Conservation (phyloP, 495 filamentous ascomycete species). For the Hyaloscypha bicolor region DNA sequence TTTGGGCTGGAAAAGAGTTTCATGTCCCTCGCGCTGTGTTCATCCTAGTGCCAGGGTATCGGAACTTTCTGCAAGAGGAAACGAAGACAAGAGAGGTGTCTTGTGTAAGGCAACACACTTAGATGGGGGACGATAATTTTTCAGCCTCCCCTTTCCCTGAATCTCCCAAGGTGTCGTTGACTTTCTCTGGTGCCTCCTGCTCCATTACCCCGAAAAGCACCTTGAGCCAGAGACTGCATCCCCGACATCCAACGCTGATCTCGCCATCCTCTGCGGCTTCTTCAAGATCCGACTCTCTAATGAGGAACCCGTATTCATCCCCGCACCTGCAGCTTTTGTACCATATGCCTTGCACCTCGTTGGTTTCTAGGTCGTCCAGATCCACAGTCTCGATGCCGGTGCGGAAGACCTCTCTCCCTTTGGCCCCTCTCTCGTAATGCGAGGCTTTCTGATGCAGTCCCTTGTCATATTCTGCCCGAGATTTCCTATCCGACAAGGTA, state of each 20-base stretch:
- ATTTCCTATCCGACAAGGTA: conserved; percentile 60
- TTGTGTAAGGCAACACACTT: neutral
- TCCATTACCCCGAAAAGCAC: conserved; percentile 70
- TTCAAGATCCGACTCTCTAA: conserved; percentile 73
- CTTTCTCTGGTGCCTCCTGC: conserved; percentile 31
- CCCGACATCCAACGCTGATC: conserved; percentile 73
- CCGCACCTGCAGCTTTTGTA: conserved; percentile 79
- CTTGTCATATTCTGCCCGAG: conserved; percentile 69
- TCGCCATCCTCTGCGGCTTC: conserved; percentile 59
- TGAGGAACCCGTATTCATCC: conserved; percentile 68
- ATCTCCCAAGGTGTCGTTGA: neutral
- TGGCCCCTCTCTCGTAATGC: conserved; percentile 2
- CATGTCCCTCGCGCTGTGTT: neutral
- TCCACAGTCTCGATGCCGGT: conserved; percentile 81
- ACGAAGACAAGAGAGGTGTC: neutral
- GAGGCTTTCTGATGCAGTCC: conserved; percentile 37
- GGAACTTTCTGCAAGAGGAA: neutral
- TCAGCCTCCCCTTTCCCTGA: neutral
- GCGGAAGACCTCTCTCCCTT: conserved; percentile 46
- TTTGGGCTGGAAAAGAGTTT: neutral
- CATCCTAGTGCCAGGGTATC: neutral
- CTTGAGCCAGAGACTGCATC: conserved; percentile 82
- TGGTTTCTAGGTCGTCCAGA: conserved; percentile 71
- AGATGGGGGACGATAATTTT: neutral
- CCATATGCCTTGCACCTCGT: conserved; percentile 57